Conservation (phyloP, 495 filamentous ascomycete species). For the Darksidea phi region DNA sequence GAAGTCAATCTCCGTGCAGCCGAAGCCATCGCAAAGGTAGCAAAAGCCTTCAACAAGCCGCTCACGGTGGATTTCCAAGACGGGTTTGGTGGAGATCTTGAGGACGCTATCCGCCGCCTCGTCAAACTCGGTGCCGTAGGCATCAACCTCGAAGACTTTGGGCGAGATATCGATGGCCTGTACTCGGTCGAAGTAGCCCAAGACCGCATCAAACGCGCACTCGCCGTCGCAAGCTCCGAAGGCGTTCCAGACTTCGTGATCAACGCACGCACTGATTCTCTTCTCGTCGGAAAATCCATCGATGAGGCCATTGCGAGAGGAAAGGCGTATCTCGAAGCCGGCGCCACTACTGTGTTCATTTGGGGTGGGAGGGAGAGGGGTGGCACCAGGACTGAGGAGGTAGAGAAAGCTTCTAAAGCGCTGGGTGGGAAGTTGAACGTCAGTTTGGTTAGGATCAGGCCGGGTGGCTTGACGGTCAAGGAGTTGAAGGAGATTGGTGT, state of each 20-base stretch:
- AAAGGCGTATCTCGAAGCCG: constrained; percentile 33
- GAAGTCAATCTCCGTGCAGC: constrained; percentile 41
- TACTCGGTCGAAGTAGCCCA: constrained; percentile 3
- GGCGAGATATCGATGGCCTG: constrained; percentile 19
- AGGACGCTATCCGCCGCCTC: constrained; percentile 20
- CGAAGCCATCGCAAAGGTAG: constrained; percentile 12
- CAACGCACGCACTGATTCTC: constrained; percentile 32
- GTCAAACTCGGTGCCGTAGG: constrained; percentile 23
- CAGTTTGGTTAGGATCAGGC: constrained; percentile 8
- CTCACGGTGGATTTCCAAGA: constrained; percentile 34
- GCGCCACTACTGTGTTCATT: constrained; percentile 32
- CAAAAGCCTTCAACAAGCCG: constrained; percentile 12
- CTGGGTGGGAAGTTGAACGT: constrained; percentile 37
- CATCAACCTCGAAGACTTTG: constrained; percentile 33
- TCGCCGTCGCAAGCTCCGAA: constrained; percentile 13
- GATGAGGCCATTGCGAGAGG: constrained; percentile 31
- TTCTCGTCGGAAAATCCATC: constrained; percentile 13
- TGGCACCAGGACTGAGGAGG: constrained; percentile 27
- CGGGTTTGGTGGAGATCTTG: constrained; percentile 28
- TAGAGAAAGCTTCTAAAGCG: constrained; percentile 16
- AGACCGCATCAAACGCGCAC: constrained; percentile 16
- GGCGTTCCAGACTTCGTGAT: constrained; percentile 34
- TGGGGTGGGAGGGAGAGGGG: constrained; percentile 26
- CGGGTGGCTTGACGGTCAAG: constrained; percentile 19
- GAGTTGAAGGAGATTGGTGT: constrained; percentile 37